Conservation (phyloP, 140 eudicot genomes). For the Stevia rebaudiana region DNA sequence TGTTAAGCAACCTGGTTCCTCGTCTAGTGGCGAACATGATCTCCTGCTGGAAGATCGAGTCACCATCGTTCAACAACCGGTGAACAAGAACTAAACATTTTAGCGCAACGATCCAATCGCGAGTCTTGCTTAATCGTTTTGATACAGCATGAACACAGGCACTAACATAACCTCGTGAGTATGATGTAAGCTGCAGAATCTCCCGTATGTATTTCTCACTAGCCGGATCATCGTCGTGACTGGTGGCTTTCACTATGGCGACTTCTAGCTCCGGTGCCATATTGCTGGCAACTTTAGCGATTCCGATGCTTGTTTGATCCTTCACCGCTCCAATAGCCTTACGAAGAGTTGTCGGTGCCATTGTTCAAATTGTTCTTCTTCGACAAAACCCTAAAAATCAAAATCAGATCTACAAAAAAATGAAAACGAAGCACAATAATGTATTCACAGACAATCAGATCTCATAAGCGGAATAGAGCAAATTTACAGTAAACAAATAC, state of each 20-base stretch:
- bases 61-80: slow-evolving; percentile 47
- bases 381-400: slow-evolving; percentile 6
- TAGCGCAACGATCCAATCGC: slow-evolving; percentile 64
- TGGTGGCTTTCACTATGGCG: slow-evolving; percentile 55
- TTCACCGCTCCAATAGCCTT: slow-evolving; percentile 62
- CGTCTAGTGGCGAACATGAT: slow-evolving; percentile 49
- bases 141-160: slow-evolving; percentile 48
- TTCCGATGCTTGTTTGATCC: slow-evolving; percentile 60
- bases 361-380: slow-evolving; percentile 12
- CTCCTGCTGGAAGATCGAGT: slow-evolving; percentile 49
- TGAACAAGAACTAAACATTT: slow-evolving; percentile 42
- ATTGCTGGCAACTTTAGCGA: slow-evolving; percentile 53
- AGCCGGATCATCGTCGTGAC: slow-evolving; percentile 61
- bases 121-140: slow-evolving; percentile 43
- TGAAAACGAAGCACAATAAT: not conserved
- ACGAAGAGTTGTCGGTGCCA: slow-evolving; percentile 48
- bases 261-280: slow-evolving; percentile 59
- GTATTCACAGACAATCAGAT: slow-evolving; percentile 8
- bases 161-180: slow-evolving; percentile 47
- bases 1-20: slow-evolving; percentile 52
- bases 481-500: not conserved
- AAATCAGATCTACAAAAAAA: slow-evolving; percentile 15
- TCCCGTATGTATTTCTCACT: slow-evolving; percentile 47
- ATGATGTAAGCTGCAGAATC: slow-evolving; percentile 46
- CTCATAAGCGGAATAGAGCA: not conserved